Percentiles rank a stretch among this genome's conserved stretches.
These are phyloP conservation scores for Exutisphaerella laricina DNA, from an alignment of 2,329 filamentous ascomycete species.

Conservation along the genomic window DNA sequence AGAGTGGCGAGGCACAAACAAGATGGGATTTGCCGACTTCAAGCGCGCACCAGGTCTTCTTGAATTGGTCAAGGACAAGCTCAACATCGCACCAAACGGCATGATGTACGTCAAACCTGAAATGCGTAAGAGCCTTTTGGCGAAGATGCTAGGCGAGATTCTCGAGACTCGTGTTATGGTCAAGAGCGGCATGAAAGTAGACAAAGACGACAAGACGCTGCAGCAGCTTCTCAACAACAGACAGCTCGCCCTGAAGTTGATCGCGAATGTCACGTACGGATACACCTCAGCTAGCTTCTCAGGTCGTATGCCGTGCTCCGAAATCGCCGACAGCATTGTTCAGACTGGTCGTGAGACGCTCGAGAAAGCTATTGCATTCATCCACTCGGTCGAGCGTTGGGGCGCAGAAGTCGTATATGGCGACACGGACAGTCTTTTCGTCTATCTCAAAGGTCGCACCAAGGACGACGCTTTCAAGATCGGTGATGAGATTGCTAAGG, in stretches of 20 bases:
- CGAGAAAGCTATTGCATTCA: constrained; percentile 86
- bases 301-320: constrained; percentile 93
- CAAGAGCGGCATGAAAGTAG: constrained; percentile 90
- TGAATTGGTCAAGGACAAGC: constrained; percentile 71
- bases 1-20: constrained; percentile 83
- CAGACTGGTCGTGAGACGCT: constrained; percentile 92
- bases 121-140: constrained; percentile 82
- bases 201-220: constrained; percentile 79
- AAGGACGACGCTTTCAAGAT: constrained; percentile 86
- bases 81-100: constrained; percentile 92
- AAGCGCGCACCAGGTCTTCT: constrained; percentile 68
- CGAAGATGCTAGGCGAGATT: constrained; percentile 95
- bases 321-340: constrained; percentile 97
- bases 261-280: constrained; percentile 98
- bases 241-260: constrained; percentile 87
- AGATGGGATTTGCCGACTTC: constrained; percentile 92
- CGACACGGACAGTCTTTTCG: constrained; percentile 92
- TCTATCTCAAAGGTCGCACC: constrained; percentile 81
- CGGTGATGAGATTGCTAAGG: constrained; percentile 83
- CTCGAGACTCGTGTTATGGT: constrained; percentile 96
- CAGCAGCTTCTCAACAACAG: constrained; percentile 88
- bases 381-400: constrained; percentile 84
- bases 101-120: constrained; percentile 89
- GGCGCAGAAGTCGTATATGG: constrained; percentile 96
- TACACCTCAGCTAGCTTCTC: constrained; percentile 97